Evolutionary conservation across 2,329 filamentous ascomycete genomes (phyloP).

Genomic region (Madurella fahalii): DNA sequence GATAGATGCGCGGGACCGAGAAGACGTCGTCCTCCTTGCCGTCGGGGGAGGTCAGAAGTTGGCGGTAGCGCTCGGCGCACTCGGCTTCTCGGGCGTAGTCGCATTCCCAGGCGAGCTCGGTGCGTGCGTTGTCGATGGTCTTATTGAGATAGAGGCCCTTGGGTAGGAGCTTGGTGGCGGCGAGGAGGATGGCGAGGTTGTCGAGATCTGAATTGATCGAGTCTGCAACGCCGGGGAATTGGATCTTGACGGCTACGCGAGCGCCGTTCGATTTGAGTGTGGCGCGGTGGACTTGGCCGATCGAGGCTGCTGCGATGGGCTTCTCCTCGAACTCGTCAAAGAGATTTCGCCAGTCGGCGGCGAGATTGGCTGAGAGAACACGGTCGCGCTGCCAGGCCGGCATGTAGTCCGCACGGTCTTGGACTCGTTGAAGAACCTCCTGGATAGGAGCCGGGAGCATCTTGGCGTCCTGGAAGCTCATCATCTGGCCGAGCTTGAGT

Average conservation of each 20-base stretch:
- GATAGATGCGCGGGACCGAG: conserved; percentile 70
- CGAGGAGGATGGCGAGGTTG: conserved; percentile 86
- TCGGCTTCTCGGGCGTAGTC: conserved; percentile 88
- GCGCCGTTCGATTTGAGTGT: conserved; percentile 69
- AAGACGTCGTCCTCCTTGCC: conserved; percentile 66
- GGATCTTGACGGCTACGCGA: conserved; percentile 88
- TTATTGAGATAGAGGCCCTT: conserved; percentile 93
- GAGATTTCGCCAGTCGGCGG: conserved; percentile 76
- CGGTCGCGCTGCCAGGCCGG: conserved; percentile 86
- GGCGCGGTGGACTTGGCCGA: conserved; percentile 91
- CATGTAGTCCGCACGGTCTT: conserved; percentile 98
- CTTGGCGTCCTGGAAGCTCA: conserved; percentile 96
- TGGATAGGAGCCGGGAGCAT: conserved; percentile 86
- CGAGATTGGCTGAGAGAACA: conserved; percentile 75
- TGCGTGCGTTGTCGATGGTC: conserved; percentile 91
- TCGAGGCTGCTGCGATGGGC: conserved; percentile 92
- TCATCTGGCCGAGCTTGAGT: conserved; percentile 95
- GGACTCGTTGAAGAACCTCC: conserved; percentile 85
- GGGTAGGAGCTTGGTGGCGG: conserved; percentile 83
- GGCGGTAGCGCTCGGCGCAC: conserved; percentile 70
- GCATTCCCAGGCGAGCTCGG: conserved; percentile 93
- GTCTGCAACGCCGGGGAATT: conserved; percentile 92
- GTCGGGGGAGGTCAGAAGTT: conserved; percentile 58
- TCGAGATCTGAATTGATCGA: conserved; percentile 96
- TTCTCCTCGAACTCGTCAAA: conserved; percentile 84